phyloP scores from a whole-genome alignment of 2,329 filamentous ascomycete species.

The Basipetospora chlamydospora region DNA sequence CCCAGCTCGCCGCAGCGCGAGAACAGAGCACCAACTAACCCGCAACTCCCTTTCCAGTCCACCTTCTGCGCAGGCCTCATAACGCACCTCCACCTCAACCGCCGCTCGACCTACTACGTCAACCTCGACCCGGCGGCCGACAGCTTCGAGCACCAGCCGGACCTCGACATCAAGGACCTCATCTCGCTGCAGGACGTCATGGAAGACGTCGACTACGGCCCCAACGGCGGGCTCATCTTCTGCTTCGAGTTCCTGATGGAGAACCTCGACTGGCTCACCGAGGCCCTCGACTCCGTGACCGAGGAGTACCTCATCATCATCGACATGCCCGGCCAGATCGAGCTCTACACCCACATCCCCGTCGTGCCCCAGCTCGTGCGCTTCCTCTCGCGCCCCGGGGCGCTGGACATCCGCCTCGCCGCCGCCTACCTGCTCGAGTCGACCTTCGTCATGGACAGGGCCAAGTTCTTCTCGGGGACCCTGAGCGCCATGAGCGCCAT shows the following conservation, averaged over 20 bases:
- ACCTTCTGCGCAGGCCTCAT: constrained; percentile 93
- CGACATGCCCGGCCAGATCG: constrained; percentile 98
- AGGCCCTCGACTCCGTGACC: constrained; percentile 69
- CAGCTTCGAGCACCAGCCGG: constrained; percentile 77
- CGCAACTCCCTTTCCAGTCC: constrained; percentile 36
- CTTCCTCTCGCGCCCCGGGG: constrained; percentile 63
- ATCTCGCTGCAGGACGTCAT: constrained; percentile 92
- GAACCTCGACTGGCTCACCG: constrained; percentile 82
- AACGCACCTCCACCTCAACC: constrained; percentile 78
- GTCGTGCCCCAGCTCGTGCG: constrained; percentile 74
- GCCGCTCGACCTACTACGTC: constrained; percentile 91
- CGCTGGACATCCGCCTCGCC: constrained; percentile 80
- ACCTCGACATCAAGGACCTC: constrained; percentile 89
- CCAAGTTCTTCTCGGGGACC: constrained; percentile 95
- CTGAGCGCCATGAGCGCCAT: constrained; percentile 96
- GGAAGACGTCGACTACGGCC: constrained; percentile 83
- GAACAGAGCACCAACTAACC: neutral
- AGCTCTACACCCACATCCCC: constrained; percentile 93
- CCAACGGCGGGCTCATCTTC: constrained; percentile 87
- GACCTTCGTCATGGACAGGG: constrained; percentile 86
- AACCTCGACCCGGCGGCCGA: constrained; percentile 97
- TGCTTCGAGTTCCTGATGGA: constrained; percentile 94
- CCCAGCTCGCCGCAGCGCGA: no score
- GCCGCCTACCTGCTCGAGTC: constrained; percentile 90
- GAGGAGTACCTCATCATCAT: constrained; percentile 97